These are phyloP conservation scores for Ophiostoma pallidulum DNA, from an alignment of 2,329 filamentous ascomycete genomes.

Conservation along the genomic window DNA sequence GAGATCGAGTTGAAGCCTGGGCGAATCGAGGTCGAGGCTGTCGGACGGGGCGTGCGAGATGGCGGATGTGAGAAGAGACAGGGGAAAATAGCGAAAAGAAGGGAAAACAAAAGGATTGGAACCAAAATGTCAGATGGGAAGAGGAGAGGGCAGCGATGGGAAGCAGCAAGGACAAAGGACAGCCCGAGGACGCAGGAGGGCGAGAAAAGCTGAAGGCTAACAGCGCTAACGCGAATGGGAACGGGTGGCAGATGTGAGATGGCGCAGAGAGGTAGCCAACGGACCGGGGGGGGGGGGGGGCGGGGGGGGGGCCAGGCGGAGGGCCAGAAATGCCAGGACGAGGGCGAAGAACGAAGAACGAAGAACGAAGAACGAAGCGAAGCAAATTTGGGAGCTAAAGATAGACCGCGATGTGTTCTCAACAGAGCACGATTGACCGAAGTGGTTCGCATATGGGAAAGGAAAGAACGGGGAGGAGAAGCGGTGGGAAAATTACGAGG, in stretches of 20 bases:
- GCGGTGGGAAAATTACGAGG: too few species aligned
- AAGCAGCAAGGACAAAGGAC: background rate
- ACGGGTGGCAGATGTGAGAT: background rate
- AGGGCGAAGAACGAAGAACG: background rate
- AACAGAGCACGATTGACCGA: too few species aligned
- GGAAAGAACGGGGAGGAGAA: too few species aligned
- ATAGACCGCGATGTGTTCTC: too few species aligned
- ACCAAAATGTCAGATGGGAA: background rate
- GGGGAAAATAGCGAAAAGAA: background rate
- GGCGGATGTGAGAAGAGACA: background rate
- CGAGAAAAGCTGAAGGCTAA: slow-evolving; percentile 10
- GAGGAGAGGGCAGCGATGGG: slow-evolving; percentile 7
- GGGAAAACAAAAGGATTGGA: background rate
- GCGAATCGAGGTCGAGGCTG: background rate
- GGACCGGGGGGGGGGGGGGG: slow-evolving; percentile 3
- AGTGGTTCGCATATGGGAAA: too few species aligned
- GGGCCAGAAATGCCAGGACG: background rate
- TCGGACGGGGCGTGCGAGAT: background rate
- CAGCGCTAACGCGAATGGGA: slow-evolving; percentile 7
- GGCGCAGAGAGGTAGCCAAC: background rate
- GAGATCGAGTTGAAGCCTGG: background rate
- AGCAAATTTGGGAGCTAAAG: too few species aligned
- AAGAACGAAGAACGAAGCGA: too few species aligned
- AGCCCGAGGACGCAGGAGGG: background rate
- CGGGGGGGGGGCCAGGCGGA: background rate